Conservation (phyloP, 2,329 filamentous ascomycete species). For the Botrytis fabae region DNA sequence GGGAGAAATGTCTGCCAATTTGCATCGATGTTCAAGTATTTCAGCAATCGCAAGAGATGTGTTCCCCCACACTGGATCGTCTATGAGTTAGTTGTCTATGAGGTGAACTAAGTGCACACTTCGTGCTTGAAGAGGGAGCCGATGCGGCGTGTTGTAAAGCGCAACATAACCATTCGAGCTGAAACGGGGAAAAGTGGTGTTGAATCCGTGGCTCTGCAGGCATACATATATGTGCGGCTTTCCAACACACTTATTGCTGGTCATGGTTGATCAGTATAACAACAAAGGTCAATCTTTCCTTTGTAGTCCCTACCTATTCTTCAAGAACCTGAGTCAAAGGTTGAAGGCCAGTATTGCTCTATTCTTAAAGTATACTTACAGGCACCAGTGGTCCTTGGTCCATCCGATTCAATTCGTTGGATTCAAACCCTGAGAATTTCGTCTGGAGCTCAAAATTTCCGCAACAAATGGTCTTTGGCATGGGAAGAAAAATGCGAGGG, state of each 20-base stretch:
- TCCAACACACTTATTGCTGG: neutral
- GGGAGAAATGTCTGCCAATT: neutral
- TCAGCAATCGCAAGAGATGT: constrained; percentile 8
- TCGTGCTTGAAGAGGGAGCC: neutral
- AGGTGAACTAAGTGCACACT: neutral
- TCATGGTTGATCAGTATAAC: neutral
- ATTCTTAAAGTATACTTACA: neutral
- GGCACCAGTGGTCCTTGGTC: neutral
- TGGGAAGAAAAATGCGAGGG: neutral
- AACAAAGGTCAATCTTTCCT: neutral
- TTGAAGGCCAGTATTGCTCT: neutral
- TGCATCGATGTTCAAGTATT: constrained; percentile 3
- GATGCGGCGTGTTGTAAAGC: neutral
- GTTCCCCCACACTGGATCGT: neutral
- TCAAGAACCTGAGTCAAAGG: neutral
- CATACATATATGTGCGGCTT: neutral
- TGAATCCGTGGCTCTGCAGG: neutral
- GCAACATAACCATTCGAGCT: neutral
- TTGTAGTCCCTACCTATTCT: neutral
- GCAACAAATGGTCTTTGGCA: neutral
- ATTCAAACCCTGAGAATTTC: neutral
- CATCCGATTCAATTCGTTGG: neutral
- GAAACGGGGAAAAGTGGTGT: neutral
- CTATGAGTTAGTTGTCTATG: neutral
- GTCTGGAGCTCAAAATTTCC: neutral